Conservation (phyloP, 768 basidiomycete species). For the Amanita inopinata region DNA sequence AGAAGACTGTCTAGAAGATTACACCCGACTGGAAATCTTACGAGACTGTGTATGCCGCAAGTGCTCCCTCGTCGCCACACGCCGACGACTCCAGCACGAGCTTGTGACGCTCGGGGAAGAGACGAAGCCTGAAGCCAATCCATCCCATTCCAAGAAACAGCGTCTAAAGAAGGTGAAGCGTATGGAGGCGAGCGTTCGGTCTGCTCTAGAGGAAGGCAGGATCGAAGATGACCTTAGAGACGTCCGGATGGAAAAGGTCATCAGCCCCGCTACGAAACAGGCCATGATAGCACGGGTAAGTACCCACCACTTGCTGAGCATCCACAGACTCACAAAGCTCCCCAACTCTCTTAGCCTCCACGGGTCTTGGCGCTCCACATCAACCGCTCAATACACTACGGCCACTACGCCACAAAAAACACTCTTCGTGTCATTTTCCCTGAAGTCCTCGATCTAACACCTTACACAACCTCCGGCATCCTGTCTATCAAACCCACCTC, state of each 20-base stretch:
- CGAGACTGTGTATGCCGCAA: conserved; percentile 90
- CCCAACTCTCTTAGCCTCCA: conserved; percentile 52
- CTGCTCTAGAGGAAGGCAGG: conserved; percentile 60
- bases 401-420: conserved; percentile 80
- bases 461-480: conserved; percentile 75
- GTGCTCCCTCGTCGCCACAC: conserved; percentile 80
- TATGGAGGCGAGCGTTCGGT: conserved; percentile 49
- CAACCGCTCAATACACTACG: conserved; percentile 77
- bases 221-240: conserved; percentile 82
- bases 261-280: conserved; percentile 75
- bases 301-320: conserved; percentile 11
- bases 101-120: conserved; percentile 44
- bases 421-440: conserved; percentile 73
- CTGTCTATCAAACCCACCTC: conserved; percentile 61
- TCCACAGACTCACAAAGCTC: background rate
- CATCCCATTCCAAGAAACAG: conserved; percentile 66
- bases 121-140: conserved; percentile 27
- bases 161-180: conserved; percentile 62
- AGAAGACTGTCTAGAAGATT: conserved; percentile 80
- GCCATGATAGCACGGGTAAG: conserved; percentile 86
- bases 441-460: conserved; percentile 81
- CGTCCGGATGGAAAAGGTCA: conserved; percentile 67
- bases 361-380: conserved; percentile 82
- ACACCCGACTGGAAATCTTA: conserved; percentile 80
- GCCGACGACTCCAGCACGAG: conserved; percentile 52